phyloP scores from a whole-genome alignment of 2,329 filamentous ascomycete genomes.

The Lecanoromycetidae sp. region DNA sequence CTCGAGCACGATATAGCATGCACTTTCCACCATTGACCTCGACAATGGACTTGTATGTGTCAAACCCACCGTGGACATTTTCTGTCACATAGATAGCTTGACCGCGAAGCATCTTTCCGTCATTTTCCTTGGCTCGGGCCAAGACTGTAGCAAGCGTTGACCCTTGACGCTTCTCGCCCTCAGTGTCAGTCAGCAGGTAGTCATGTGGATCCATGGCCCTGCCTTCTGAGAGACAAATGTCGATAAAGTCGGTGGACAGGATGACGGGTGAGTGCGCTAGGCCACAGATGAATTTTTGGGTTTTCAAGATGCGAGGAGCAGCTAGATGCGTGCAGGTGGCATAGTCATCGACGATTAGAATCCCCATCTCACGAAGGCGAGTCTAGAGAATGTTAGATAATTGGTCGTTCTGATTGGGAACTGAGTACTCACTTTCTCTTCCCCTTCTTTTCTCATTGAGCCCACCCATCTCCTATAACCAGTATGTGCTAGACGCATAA shows the following conservation, averaged over 20 bases:
- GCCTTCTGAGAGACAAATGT: slow-evolving; percentile 58
- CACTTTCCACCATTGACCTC: slow-evolving; percentile 80
- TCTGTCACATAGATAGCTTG: slow-evolving; percentile 77
- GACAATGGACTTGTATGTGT: slow-evolving; percentile 76
- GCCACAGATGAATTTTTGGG: slow-evolving; percentile 83
- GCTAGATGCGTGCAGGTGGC: slow-evolving; percentile 72
- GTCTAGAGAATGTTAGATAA: slow-evolving; percentile 41
- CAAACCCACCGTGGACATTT: slow-evolving; percentile 64
- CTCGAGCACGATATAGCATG: slow-evolving; percentile 61
- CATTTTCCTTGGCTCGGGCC: slow-evolving; percentile 60
- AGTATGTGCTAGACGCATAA: slow-evolving; percentile 68
- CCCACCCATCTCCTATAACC: slow-evolving; percentile 73
- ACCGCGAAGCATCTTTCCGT: slow-evolving; percentile 60
- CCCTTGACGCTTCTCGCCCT: slow-evolving; percentile 58
- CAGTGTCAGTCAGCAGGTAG: slow-evolving; percentile 57
- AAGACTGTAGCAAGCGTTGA: slow-evolving; percentile 59
- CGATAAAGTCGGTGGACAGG: slow-evolving; percentile 66
- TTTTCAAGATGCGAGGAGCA: slow-evolving; percentile 75
- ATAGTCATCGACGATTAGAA: slow-evolving; percentile 65
- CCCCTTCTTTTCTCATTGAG: slow-evolving; percentile 60
- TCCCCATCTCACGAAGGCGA: slow-evolving; percentile 70
- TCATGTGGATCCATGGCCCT: slow-evolving; percentile 52
- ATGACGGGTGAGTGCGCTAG: slow-evolving; percentile 70
- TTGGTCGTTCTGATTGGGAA: not conserved
- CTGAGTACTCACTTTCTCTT: slow-evolving; percentile 57